Percentiles rank a stretch among this genome's conserved stretches.
These are phyloP conservation scores for Syzygium malaccense DNA, from an alignment of 441 rosid species.

Conservation along the genomic window DNA sequence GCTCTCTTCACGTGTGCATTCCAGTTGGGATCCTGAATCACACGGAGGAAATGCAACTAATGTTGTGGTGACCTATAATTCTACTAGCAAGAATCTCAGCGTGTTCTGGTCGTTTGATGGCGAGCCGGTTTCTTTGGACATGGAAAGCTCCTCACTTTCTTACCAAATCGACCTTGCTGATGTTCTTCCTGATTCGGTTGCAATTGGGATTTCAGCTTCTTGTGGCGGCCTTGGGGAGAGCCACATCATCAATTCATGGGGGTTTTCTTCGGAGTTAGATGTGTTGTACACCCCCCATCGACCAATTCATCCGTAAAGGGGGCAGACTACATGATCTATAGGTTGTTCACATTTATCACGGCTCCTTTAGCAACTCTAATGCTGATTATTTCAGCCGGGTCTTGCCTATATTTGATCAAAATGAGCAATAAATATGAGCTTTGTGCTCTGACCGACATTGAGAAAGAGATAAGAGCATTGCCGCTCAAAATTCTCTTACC, in stretches of 20 bases:
- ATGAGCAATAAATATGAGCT: neutral
- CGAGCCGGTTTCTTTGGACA: neutral
- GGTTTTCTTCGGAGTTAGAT: neutral
- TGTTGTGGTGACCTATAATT: neutral
- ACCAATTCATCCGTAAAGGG: neutral
- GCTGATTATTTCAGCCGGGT: neutral
- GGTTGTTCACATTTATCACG: neutral
- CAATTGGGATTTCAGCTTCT: neutral
- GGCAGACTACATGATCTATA: neutral
- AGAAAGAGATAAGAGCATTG: neutral
- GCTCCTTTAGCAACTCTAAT: neutral
- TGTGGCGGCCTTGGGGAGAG: rapidly evolving
- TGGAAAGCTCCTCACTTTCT: neutral
- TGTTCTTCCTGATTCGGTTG: neutral
- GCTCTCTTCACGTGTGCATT: neutral
- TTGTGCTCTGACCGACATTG: neutral
- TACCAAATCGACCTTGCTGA: neutral
- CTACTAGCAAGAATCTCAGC: neutral
- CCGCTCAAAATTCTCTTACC: neutral
- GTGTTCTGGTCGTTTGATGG: neutral
- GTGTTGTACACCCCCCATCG: neutral
- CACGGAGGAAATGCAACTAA: neutral
- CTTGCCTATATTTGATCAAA: neutral
- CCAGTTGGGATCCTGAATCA: neutral
- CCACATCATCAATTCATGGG: neutral